Evolutionary conservation across 2,329 filamentous ascomycete species (phyloP).

Genomic region (Fusarium secorum): DNA sequence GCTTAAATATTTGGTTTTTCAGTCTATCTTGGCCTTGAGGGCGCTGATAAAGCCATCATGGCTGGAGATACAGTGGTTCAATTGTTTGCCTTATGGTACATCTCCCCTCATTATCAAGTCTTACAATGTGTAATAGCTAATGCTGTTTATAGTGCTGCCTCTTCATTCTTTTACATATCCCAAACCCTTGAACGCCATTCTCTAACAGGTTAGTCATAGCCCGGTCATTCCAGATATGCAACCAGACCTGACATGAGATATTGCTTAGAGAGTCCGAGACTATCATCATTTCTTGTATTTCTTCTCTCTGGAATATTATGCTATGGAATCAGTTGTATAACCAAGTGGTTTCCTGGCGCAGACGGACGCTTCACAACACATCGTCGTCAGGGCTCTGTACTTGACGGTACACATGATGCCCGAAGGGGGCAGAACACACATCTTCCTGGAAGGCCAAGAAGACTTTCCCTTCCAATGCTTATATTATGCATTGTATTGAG

Average conservation of each 20-base stretch:
- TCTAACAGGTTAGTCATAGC: constrained; percentile 52
- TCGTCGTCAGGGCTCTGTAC: constrained; percentile 28
- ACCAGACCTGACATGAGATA: neutral
- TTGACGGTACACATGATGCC: constrained; percentile 37
- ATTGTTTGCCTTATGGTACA: constrained; percentile 38
- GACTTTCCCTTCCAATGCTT: constrained; percentile 55
- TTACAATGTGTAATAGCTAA: neutral
- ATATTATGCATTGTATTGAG: constrained; percentile 56
- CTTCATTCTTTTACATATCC: constrained; percentile 59
- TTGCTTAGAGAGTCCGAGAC: constrained; percentile 55
- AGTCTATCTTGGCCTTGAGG: constrained; percentile 13
- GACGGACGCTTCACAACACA: constrained; percentile 55
- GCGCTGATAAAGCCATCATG: constrained; percentile 23
- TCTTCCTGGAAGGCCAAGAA: constrained; percentile 56
- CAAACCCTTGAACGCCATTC: constrained; percentile 57
- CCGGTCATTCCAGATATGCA: neutral
- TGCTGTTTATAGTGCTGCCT: constrained; percentile 50
- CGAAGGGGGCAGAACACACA: constrained; percentile 47
- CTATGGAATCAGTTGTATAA: constrained; percentile 52
- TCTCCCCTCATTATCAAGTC: neutral
- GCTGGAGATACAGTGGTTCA: constrained; percentile 34
- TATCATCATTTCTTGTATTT: constrained; percentile 58
- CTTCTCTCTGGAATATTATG: constrained; percentile 54
- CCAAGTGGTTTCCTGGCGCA: constrained; percentile 56
- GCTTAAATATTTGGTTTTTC: constrained; percentile 17